Percentiles rank a stretch among this genome's conserved stretches.
Conservation (phyloP, 2,329 filamentous ascomycete genomes). For the Ustulina deusta region DNA sequence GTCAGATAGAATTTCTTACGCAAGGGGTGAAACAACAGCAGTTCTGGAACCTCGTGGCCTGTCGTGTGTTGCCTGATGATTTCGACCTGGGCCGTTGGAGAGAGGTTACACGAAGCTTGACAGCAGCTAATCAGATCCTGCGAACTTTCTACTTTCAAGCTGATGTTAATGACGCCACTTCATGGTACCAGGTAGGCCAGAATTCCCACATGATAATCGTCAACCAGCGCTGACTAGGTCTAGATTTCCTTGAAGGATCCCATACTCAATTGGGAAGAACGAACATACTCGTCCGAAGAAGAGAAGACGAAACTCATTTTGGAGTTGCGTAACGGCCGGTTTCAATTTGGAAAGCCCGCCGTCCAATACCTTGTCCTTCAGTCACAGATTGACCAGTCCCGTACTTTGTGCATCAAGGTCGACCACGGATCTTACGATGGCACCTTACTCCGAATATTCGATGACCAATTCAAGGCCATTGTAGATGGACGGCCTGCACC, state of each 20-base stretch:
- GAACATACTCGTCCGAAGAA: neutral
- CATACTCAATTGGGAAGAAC: neutral
- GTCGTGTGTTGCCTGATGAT: neutral
- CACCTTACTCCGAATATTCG: neutral
- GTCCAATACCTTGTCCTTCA: neutral
- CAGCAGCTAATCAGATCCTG: neutral
- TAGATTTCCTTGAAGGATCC: neutral
- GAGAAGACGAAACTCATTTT: neutral
- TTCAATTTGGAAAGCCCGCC: neutral
- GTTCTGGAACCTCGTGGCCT: neutral
- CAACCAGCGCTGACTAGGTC: neutral
- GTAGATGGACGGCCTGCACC: neutral
- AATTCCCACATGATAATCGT: neutral
- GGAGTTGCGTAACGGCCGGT: neutral
- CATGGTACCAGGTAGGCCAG: neutral
- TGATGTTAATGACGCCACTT: neutral
- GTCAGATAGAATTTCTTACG: neutral
- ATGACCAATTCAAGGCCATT: neutral
- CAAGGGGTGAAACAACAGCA: neutral
- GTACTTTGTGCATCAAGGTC: neutral
- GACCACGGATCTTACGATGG: neutral
- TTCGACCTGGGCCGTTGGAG: neutral
- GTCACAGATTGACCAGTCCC: neutral
- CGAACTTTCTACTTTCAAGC: neutral
- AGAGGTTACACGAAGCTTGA: neutral